A percentile compares a stretch with the other conserved stretches of the same genome.
Evolutionary conservation across 1,139 yeast species (phyloP).

Genomic region (Lodderomyces margitis): DNA sequence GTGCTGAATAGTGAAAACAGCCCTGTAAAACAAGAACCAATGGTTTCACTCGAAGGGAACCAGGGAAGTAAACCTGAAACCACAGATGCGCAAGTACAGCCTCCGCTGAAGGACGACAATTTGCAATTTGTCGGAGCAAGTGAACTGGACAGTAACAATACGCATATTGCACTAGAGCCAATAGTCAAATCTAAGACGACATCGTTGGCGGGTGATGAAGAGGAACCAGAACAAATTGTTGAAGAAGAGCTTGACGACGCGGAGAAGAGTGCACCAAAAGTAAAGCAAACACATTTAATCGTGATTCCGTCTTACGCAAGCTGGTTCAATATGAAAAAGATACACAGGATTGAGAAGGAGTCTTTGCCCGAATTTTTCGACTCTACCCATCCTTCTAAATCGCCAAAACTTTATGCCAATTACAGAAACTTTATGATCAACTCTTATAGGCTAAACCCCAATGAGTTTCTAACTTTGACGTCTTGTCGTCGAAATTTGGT

Average conservation of each 20-base stretch:
- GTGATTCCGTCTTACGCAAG: slow-evolving; percentile 91
- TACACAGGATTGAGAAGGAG: slow-evolving; percentile 63
- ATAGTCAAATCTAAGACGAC: background rate
- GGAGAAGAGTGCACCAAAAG: slow-evolving; percentile 34
- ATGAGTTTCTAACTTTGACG: slow-evolving; percentile 88
- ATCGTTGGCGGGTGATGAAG: slow-evolving; percentile 6
- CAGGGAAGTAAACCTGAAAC: slow-evolving; percentile 4
- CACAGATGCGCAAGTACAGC: slow-evolving; percentile 5
- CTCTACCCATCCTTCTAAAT: slow-evolving; percentile 71
- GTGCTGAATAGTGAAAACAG: slow-evolving; percentile 9
- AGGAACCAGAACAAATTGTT: slow-evolving; percentile 27
- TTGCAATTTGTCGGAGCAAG: background rate
- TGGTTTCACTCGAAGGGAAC: slow-evolving; percentile 13
- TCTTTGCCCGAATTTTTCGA: slow-evolving; percentile 91
- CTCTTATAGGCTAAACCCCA: slow-evolving; percentile 87
- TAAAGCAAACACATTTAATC: slow-evolving; percentile 76
- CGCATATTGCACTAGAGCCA: background rate
- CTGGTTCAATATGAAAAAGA: slow-evolving; percentile 79
- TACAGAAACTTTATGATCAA: slow-evolving; percentile 94
- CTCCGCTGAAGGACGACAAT: background rate
- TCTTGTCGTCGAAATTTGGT: slow-evolving; percentile 92
- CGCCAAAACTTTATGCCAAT: slow-evolving; percentile 82
- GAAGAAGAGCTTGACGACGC: slow-evolving; percentile 35
- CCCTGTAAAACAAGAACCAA: slow-evolving; percentile 4
- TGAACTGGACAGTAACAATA: background rate